These are phyloP conservation scores for Seiridium cupressi DNA, from an alignment of 2,329 filamentous ascomycete species.

Conservation along the genomic window DNA sequence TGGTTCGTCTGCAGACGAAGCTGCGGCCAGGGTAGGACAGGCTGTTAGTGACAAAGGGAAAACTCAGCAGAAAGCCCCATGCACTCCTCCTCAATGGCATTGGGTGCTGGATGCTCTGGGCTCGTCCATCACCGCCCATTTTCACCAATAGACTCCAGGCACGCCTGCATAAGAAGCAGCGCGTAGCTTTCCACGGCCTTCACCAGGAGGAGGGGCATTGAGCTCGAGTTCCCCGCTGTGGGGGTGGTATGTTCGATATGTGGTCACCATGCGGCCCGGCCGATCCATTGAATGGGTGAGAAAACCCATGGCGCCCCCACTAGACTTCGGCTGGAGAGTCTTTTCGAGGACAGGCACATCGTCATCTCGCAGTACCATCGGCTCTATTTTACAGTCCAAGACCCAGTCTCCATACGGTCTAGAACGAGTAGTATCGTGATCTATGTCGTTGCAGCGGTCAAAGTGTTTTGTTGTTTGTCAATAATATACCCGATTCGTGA, in stretches of 20 bases:
- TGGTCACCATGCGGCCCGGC: constrained; percentile 19
- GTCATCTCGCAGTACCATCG: constrained; percentile 5
- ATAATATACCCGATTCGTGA: no score
- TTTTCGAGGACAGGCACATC: not conserved
- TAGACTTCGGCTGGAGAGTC: not conserved
- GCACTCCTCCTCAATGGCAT: not conserved
- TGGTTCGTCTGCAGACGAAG: not conserved
- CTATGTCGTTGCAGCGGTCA: not conserved
- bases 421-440: not conserved
- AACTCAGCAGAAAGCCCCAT: not conserved
- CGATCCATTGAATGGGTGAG: not conserved
- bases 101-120: not conserved
- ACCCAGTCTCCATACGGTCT: not conserved
- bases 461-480: not conserved
- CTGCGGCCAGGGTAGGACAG: not conserved
- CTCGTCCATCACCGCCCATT: not conserved
- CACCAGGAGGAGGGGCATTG: not conserved
- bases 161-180: not conserved
- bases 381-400: not conserved
- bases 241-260: constrained; percentile 11
- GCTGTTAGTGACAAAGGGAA: not conserved
- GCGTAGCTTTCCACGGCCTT: not conserved
- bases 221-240: constrained; percentile 17
- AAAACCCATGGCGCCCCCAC: not conserved
- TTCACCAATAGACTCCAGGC: not conserved